phyloP scores from a whole-genome alignment of 1,139 yeast genomes.

The Geotrichum macrosporum region DNA sequence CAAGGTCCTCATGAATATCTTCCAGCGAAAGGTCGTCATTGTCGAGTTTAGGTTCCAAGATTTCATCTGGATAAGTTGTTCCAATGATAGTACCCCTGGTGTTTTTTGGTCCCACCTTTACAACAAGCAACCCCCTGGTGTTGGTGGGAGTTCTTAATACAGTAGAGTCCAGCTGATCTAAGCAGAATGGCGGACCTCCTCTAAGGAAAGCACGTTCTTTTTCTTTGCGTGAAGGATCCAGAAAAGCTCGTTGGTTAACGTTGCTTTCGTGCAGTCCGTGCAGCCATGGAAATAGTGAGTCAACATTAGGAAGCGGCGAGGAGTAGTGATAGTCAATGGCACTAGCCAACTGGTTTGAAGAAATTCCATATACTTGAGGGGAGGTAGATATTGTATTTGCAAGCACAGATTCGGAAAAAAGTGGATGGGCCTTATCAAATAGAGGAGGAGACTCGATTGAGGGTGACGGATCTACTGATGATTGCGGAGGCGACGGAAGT shows the following conservation, averaged over 20 bases:
- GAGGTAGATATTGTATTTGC: constrained; percentile 5
- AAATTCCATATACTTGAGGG: constrained; percentile 28
- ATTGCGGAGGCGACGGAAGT: constrained; percentile 5
- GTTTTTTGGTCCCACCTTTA: constrained; percentile 40
- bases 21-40: constrained; percentile 16
- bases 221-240: constrained; percentile 29
- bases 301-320: constrained; percentile 63
- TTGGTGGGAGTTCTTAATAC: constrained; percentile 24
- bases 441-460: constrained; percentile 17
- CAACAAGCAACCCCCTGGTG: constrained; percentile 34
- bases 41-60: constrained; percentile 38
- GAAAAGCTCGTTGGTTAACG: constrained; percentile 34
- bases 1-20: constrained; percentile 23
- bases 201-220: constrained; percentile 22
- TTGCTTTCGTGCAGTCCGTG: constrained; percentile 52
- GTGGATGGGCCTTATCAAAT: constrained; percentile 9
- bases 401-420: constrained; percentile 5
- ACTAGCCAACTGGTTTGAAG: constrained; percentile 31
- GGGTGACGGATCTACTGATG: constrained; percentile 1
- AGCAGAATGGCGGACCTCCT: constrained; percentile 8
- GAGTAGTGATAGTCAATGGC: constrained; percentile 35
- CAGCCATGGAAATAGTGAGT: constrained; percentile 79
- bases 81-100: constrained; percentile 52
- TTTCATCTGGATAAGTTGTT: constrained; percentile 56
- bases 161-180: constrained; percentile 6